A percentile compares a stretch with the other conserved stretches of the same genome.
phyloP scores from a whole-genome alignment of 2,329 filamentous ascomycete genomes.

The Cladophialophora yegresii region DNA sequence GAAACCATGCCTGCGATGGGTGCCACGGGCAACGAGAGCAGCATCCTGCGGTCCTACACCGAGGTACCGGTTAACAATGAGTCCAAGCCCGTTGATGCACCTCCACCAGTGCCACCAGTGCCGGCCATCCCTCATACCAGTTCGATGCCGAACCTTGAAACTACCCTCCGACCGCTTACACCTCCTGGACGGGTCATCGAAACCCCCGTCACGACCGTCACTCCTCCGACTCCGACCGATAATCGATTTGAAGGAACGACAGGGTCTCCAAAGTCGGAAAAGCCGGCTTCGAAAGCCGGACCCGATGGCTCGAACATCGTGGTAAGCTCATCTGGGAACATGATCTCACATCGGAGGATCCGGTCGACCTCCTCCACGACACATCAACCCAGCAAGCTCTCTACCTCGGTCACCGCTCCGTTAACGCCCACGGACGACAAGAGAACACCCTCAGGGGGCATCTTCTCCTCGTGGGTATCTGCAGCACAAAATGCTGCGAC shows the following conservation, averaged over 20 bases:
- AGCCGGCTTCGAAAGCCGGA: constrained; percentile 44
- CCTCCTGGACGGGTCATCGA: constrained; percentile 38
- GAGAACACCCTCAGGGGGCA: constrained; percentile 57
- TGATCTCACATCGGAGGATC: constrained; percentile 70
- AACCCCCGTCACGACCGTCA: constrained; percentile 60
- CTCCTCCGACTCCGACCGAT: constrained; percentile 64
- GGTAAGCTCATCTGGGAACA: constrained; percentile 65
- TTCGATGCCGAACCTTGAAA: constrained; percentile 31
- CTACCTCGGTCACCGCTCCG: constrained; percentile 70
- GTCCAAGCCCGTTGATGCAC: background rate
- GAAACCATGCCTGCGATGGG: constrained; percentile 20
- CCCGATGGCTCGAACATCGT: constrained; percentile 51
- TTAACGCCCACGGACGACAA: constrained; percentile 75
- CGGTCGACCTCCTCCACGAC: constrained; percentile 56
- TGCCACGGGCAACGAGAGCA: constrained; percentile 39
- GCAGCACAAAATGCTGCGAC: constrained; percentile 90
- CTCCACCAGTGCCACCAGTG: background rate
- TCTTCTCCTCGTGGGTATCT: constrained; percentile 92
- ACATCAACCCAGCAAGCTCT: constrained; percentile 80
- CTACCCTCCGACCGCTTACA: constrained; percentile 30
- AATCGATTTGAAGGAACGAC: constrained; percentile 37
- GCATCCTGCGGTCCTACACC: constrained; percentile 36
- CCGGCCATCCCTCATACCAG: constrained; percentile 16
- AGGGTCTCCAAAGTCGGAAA: constrained; percentile 41
- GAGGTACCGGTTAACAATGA: constrained; percentile 37